Evolutionary conservation across 768 basidiomycete species (phyloP), one percentile per base, ranked within the genome.

Genomic region (Leccinum incarnatum): DNA sequence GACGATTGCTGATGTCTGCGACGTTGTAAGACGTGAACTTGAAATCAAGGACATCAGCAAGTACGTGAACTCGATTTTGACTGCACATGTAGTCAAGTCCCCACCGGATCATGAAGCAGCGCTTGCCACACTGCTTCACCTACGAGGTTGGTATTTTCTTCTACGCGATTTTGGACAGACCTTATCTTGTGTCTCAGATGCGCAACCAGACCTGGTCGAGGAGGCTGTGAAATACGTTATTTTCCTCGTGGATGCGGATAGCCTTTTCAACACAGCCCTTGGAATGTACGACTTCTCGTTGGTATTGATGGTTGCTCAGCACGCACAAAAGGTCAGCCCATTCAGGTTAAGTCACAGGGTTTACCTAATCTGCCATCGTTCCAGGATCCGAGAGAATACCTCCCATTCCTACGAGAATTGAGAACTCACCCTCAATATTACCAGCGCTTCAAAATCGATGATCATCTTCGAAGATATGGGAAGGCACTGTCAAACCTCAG

Each of bases 201-300:
- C 78, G 9, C 81, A 92, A 61, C 84, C 90, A 0, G 80, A 84
- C 27, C 73, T 94, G 2, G 92, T 97, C 14, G 95, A 99, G 69
- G 95, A 98, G 58, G 97, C 97, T 6, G 91, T 98, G 67, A 98
- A 95, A 70, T 99, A 98, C 69, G 89, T 98, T 71, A 98, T 98
- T 72, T 99, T 98, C 80, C 83, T 99, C 32, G 93, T 94, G 19
- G 93, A 98, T 64, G 94, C 94, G 0, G 86, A 98, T 66, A 80
- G 81, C 48, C 81, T 99, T 4, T 98, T 96, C 75, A 87, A 98
- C 71, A 90, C 91, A 11, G 97, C 97, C 1, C 81, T 99, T 32
- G 97, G 97, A 19, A 98, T 98, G 95, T 99, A 99, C 69, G 95
- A 99, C 74, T 98, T 98, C 76, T 87, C 91, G 29, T 78, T 99